Base-by-base conservation (phyloP, 495 filamentous ascomycete genomes). In the Neurospora tetraspora region DNA sequence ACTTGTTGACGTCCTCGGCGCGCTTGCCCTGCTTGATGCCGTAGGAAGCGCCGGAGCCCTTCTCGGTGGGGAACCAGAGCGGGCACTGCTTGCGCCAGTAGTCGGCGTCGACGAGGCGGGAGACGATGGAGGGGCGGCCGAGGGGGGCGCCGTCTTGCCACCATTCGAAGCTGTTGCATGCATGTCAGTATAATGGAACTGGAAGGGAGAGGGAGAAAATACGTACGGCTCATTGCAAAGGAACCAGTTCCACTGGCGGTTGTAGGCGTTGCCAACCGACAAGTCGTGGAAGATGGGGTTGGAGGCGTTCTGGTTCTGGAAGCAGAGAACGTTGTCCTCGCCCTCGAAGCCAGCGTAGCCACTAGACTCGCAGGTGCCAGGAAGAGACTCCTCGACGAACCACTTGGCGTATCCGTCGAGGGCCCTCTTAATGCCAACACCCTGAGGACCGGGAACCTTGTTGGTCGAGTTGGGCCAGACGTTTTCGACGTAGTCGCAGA, bases 231-330 rank as follows among this genome's bases (percentile, higher is more conserved):
- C 88, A 77, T 91, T 91, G 82, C 90, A 91, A 43, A 89, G 80
- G 77, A 91, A 82, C 88, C 88, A 91, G 73, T 83, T 78, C 89
- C 89, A 92, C 73, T 91, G 89, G 16, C 88, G 81, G 79, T 91
- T 78, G 61, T 70, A 82, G 59, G 74, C 73, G 78, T 91, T 91
- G 73, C 70, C 70, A 0, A 87, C 83, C 2, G 82, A 79, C 18
- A 81, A 76, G 73, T 92, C 89, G 39, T 86, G 86, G 79, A 85
- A 92, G 14, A 88, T 74, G 18, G 85, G 82, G 77, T 85, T 90
- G 68, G 82, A 83, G 5, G 85, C 78, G 76, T 92, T 87, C 74
- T 88, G 82, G 2, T 83, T 86, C 78, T 91, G 81, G 77, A 87
- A 86, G 79, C 90, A 92, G 2, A 77, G 85, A 1, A 71, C 71